Evolutionary conservation across 2,329 filamentous ascomycete genomes (phyloP), one percentile per base, ranked within the genome.

Genomic region (Neofusicoccum sp.): DNA sequence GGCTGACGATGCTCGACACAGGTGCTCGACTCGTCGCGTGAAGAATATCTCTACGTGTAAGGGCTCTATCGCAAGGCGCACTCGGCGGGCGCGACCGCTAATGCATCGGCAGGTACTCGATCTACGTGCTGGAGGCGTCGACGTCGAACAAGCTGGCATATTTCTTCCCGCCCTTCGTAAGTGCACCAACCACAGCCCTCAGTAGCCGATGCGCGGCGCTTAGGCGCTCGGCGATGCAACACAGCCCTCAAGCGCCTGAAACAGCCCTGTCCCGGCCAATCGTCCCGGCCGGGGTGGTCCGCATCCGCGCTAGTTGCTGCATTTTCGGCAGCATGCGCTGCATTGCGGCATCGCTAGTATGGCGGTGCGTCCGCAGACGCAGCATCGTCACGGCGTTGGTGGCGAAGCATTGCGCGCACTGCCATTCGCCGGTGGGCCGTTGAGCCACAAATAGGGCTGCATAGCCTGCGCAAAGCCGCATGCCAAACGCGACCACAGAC

Each of bases 21-120:
- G 84, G 82, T 86, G 58, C 80, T 86, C 72, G 79, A 83, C 61
- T 83, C 86, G 75, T 83, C 84, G 40, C 78, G 83, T 67, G 89
- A 92, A 69, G 90, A 93, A 73, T 93, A 93, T 69, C 80, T 93
- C 34, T 92, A 90, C 70, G 86, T 91, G 68, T 93, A 87, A 70
- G 76, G 72, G 34, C 53, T 51, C 33, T 87, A 70, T 74, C 31
- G 40, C 61, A 64, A 66, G 60, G 59, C 63, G 62, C 16, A 59
- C 44, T 58, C 47, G 45, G 53, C 43, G 45, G 73, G 84, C 81
- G 65, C 81, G 51, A 85, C 86, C 86, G 71, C 86, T 86, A 65
- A 79, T 86, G 60, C 82, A 87, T 61, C 51, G 63, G 45, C 61
- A 82, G 79, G 63, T 82, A 82, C 66, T 80, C 79, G 9, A 79